phyloP scores from a whole-genome alignment of 208 protist genomes.

The Wallacemonas rigidus region DNA sequence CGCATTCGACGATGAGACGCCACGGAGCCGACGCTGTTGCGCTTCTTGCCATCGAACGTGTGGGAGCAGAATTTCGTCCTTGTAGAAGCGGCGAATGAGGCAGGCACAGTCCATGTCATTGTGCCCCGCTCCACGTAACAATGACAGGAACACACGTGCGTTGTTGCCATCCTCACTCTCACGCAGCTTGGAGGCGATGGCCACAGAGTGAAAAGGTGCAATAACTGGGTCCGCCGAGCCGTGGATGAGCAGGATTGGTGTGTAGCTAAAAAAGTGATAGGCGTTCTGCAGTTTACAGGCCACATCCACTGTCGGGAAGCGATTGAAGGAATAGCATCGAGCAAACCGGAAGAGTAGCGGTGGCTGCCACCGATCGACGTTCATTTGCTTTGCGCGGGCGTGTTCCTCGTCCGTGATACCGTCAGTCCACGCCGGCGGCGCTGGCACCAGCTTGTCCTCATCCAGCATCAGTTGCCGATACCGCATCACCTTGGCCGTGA shows the following conservation, averaged over 20 bases:
- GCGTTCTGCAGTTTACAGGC: slow-evolving; percentile 37
- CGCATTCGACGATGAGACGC: neutral
- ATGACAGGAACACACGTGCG: slow-evolving; percentile 35
- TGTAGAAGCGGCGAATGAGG: slow-evolving; percentile 47
- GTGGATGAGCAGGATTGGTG: slow-evolving; percentile 48
- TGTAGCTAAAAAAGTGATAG: slow-evolving; percentile 34
- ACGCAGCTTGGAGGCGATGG: slow-evolving; percentile 35
- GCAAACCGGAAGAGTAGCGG: slow-evolving; percentile 33
- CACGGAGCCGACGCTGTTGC: slow-evolving; percentile 11
- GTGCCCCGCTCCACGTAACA: slow-evolving; percentile 30
- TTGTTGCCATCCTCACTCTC: slow-evolving; percentile 28
- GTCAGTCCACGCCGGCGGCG: slow-evolving; percentile 33
- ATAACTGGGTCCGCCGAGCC: slow-evolving; percentile 37
- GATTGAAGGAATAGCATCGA: slow-evolving; percentile 39
- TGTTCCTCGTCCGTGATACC: slow-evolving; percentile 22
- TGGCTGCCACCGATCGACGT: slow-evolving; percentile 14
- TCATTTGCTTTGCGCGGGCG: slow-evolving; percentile 6
- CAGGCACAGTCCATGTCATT: slow-evolving; percentile 38
- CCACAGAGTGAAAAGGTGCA: slow-evolving; percentile 35
- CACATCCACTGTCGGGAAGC: slow-evolving; percentile 38
- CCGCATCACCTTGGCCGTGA: slow-evolving; percentile 31
- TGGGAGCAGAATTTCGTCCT: slow-evolving; percentile 40
- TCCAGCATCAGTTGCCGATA: slow-evolving; percentile 23
- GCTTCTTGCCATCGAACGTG: slow-evolving; percentile 33
- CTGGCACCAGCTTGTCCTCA: slow-evolving; percentile 24